A percentile compares a stretch with the other conserved stretches of the same genome.
Evolutionary conservation across 2,329 filamentous ascomycete species (phyloP).

Genomic region (Neocucurbitaria cava): DNA sequence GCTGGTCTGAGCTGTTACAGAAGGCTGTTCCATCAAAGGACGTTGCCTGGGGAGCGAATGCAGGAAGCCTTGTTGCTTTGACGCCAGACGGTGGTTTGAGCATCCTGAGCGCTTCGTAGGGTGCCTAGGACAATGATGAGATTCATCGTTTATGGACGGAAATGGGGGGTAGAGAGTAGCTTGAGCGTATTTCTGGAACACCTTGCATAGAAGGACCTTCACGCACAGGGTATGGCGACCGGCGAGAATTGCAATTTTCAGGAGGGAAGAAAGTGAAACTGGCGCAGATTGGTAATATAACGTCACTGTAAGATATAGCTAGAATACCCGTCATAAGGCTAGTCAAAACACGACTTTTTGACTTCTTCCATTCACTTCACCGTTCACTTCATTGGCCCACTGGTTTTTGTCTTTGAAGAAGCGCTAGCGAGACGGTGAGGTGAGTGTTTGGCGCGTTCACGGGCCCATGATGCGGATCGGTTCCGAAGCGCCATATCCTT

Average conservation of each 20-base stretch:
- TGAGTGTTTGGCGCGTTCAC: background rate
- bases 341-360: background rate
- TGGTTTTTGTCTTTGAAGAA: background rate
- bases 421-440: background rate
- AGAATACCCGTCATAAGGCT: background rate
- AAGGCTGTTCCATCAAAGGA: slow-evolving; percentile 76
- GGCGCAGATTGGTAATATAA: slow-evolving; percentile 12
- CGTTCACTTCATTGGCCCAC: background rate
- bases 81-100: slow-evolving; percentile 78
- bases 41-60: slow-evolving; percentile 78
- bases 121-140: too few species aligned
- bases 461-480: slow-evolving; percentile 3
- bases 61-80: slow-evolving; percentile 76
- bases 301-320: slow-evolving; percentile 12
- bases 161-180: background rate
- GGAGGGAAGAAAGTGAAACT: background rate
- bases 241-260: background rate
- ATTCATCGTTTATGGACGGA: too few species aligned
- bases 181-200: background rate
- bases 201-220: background rate
- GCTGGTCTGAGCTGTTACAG: slow-evolving; percentile 85
- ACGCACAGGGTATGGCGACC: background rate
- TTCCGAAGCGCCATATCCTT: slow-evolving; percentile 21
- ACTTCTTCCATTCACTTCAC: background rate
- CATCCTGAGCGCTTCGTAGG: slow-evolving; percentile 61